A percentile compares a stretch with the other conserved stretches of the same genome.
Evolutionary conservation across 306 rosid genomes (phyloP).

Genomic region (Prunus persica): Prunus_persica_NCBIv2 NC_034010.1:25832501-25833000

Average conservation of each 20-base stretch:
- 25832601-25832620: background rate
- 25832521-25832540: no score
- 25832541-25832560: no score
- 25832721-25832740: slow-evolving; percentile 14
- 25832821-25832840: background rate
- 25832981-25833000: background rate
- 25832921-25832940: background rate
- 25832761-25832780: background rate
- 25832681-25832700: slow-evolving; percentile 12
- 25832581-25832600: no score
- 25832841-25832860: background rate
- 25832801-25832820: background rate
- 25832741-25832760: slow-evolving; percentile 2
- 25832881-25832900: background rate
- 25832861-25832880: background rate
- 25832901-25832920: background rate
- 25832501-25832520: no score
- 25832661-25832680: slow-evolving; percentile 7
- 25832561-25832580: no score
- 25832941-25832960: background rate
- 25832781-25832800: background rate
- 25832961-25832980: background rate
- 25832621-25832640: slow-evolving; percentile 10
- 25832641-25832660: slow-evolving; percentile 18
- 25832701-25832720: background rate